phyloP scores from a whole-genome alignment of 495 filamentous ascomycete species.

The Neurospora sp. region DNA sequence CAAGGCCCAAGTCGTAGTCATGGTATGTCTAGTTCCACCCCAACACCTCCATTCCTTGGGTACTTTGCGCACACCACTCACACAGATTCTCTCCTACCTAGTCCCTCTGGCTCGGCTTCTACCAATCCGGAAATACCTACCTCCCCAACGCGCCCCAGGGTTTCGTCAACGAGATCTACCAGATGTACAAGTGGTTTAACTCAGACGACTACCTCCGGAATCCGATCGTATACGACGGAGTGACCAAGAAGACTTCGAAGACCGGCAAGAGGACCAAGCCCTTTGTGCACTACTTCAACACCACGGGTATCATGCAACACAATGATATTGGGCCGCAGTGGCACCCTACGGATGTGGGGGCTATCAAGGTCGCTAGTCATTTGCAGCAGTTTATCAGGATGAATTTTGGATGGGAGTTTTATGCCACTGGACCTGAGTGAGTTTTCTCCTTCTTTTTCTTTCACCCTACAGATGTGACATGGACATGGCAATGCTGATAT shows the following conservation, averaged over 20 bases:
- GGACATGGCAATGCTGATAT: neutral
- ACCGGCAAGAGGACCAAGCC: constrained; percentile 27
- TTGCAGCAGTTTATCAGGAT: constrained; percentile 45
- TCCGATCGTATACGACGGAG: constrained; percentile 32
- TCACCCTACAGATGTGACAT: neutral
- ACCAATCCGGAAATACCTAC: constrained; percentile 43
- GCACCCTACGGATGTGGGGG: constrained; percentile 58
- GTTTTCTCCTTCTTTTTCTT: constrained; percentile 3
- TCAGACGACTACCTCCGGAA: constrained; percentile 33
- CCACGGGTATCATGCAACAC: constrained; percentile 55
- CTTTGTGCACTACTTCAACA: constrained; percentile 61
- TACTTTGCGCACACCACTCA: neutral
- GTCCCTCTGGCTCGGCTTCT: constrained; percentile 56
- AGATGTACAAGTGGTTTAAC: constrained; percentile 49
- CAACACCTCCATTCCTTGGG: neutral
- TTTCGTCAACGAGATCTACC: constrained; percentile 39
- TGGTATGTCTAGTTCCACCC: constrained; percentile 31
- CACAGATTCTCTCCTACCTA: constrained; percentile 6
- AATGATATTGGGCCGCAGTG: constrained; percentile 56
- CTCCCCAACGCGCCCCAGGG: constrained; percentile 36
- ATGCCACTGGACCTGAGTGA: constrained; percentile 49
- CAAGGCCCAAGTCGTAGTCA: constrained; percentile 50
- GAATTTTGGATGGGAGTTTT: constrained; percentile 50
- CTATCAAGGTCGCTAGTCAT: constrained; percentile 58
- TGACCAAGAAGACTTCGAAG: constrained; percentile 28